A percentile compares a stretch with the other conserved stretches of the same genome.
phyloP scores from a whole-genome alignment of 352 stramenopile species.

The Pythium brachiatum region DNA sequence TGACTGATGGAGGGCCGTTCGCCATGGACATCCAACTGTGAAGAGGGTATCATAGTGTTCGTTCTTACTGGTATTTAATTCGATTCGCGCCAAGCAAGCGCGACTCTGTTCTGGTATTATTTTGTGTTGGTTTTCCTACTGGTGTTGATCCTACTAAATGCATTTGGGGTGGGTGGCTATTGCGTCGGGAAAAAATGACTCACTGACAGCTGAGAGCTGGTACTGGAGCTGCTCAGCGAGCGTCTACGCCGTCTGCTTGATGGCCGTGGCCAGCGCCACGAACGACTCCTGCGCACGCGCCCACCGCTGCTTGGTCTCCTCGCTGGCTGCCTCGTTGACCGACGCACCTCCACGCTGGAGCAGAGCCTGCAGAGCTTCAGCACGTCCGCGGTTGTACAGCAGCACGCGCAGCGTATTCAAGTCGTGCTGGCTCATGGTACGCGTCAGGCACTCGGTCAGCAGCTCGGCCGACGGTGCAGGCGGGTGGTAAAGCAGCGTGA shows the following conservation, averaged over 20 bases:
- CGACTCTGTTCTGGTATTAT: not conserved
- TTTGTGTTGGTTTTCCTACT: not conserved
- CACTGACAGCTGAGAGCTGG: too few relatives aligned
- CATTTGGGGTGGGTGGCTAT: not conserved
- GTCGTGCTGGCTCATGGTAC: constrained; percentile 54
- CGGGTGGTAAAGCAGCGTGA: constrained; percentile 79
- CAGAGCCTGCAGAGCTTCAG: constrained; percentile 69
- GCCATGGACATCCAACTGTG: not conserved
- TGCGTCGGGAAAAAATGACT: constrained; percentile 8
- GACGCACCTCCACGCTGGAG: constrained; percentile 63
- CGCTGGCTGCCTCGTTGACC: constrained; percentile 43
- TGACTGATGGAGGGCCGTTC: not conserved
- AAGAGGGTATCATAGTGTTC: not conserved
- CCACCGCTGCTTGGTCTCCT: constrained; percentile 60
- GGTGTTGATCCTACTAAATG: not conserved
- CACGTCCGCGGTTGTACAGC: constrained; percentile 71
- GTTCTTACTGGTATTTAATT: constrained; percentile 4
- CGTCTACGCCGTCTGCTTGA: constrained; percentile 63
- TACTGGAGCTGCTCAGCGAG: too few relatives aligned
- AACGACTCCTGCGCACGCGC: constrained; percentile 63
- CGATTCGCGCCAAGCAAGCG: not conserved
- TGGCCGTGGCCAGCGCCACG: constrained; percentile 69
- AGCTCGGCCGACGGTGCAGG: constrained; percentile 62
- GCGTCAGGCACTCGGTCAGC: constrained; percentile 60
- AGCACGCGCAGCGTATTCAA: constrained; percentile 58